Evolutionary conservation across 192 early-diverging fungal species (phyloP), one percentile per base, ranked within the genome.

Genomic region (Linnemannia elongata): DNA sequence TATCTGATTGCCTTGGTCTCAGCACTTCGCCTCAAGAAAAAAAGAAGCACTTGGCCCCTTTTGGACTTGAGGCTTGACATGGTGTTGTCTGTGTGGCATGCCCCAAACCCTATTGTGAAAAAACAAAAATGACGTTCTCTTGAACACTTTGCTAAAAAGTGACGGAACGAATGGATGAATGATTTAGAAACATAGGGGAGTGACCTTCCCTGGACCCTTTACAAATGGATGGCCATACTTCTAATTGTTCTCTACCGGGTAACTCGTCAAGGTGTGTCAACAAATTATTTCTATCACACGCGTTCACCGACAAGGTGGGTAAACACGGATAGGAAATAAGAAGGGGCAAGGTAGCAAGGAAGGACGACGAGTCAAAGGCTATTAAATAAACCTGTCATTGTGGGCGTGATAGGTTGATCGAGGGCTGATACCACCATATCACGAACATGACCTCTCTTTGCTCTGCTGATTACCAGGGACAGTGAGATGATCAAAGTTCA

Each of bases 401-500:
- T 9, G 42, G 1, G 42, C 10, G 6, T 41, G 41, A 41, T 9
- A 44, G n/a, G n/a, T n/a, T n/a, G n/a, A n/a, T n/a, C n/a, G n/a
- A n/a, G n/a, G n/a, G n/a, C n/a, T 44, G 42, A 44, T 0, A 9
- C 42, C 42, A 44, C 6, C 6, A 44, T 44, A 0, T 6, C 10
- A 44, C n/a, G 10, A 44, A 44, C 42, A 44, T 44, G 6, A 9
- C 42, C 42, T 44, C 42, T 4, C n/a, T n/a, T n/a, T 4, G 6
- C 42, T 44, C 0, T 6, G 42, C 42, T 44, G 42, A 6, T 0
- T 9, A 9, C 42, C 42, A 9, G 5, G 42, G 6, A 44, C 42
- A n/a, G 47, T 63, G 57, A 63, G 57, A 63, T 27, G 57, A 63
- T 63, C 57, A 63, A 63, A 30, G n/a, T 10, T 63, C 57, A 63